These are phyloP conservation scores for Fonsecaea pugnacius DNA, from an alignment of 2,329 filamentous ascomycete genomes.

Conservation along the genomic window DNA sequence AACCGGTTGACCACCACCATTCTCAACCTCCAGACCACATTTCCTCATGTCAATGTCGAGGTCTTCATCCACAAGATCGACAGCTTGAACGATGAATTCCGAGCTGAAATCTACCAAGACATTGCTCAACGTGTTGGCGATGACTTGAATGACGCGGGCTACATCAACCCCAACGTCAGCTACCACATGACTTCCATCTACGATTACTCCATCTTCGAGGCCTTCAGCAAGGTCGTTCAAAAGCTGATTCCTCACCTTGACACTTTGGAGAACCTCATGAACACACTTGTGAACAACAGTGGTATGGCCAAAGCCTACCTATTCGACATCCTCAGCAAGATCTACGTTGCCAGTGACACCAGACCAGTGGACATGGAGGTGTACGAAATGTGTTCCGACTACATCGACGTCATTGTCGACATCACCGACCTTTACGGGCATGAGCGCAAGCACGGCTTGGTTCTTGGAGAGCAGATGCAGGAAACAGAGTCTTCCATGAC, in stretches of 20 bases:
- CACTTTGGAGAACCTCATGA: slow-evolving; percentile 90
- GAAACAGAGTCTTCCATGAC: slow-evolving; percentile 67
- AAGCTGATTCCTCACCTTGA: slow-evolving; percentile 93
- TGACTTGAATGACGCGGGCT: slow-evolving; percentile 88
- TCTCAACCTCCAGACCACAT: slow-evolving; percentile 81
- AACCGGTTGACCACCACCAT: slow-evolving; percentile 85
- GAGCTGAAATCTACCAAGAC: slow-evolving; percentile 92
- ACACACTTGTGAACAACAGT: slow-evolving; percentile 89
- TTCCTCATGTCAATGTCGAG: slow-evolving; percentile 93
- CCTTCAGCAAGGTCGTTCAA: slow-evolving; percentile 97
- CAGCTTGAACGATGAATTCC: slow-evolving; percentile 95
- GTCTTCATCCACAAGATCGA: slow-evolving; percentile 99
- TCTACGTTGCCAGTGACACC: slow-evolving; percentile 96
- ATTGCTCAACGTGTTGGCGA: slow-evolving; percentile 96
- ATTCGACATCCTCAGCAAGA: slow-evolving; percentile 96
- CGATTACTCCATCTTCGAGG: slow-evolving; percentile 97
- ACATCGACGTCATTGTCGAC: slow-evolving; percentile 97
- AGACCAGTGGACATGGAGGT: slow-evolving; percentile 91
- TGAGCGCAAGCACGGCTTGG: slow-evolving; percentile 39
- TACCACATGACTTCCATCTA: slow-evolving; percentile 98
- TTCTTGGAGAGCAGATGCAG: slow-evolving; percentile 51
- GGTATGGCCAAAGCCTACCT: slow-evolving; percentile 98
- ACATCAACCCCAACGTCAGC: slow-evolving; percentile 89
- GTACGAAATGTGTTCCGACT: slow-evolving; percentile 98
- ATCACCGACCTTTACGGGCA: slow-evolving; percentile 93